Conservation (phyloP, 106 monocot species). For the Amphibolis antarctica region DNA sequence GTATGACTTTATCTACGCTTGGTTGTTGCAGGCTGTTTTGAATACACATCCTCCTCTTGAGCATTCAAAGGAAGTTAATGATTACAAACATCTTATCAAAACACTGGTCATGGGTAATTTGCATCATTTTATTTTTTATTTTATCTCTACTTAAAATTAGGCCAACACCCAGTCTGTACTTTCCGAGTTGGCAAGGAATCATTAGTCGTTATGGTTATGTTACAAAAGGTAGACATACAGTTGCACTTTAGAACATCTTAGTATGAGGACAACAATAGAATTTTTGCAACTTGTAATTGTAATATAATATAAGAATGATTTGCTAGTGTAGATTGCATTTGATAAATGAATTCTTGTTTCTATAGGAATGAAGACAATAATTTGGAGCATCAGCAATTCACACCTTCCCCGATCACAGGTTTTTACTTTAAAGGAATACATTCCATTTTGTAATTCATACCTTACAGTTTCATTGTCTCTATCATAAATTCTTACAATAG, state of each 20-base stretch:
- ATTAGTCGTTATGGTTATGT: no score
- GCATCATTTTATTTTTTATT: not conserved
- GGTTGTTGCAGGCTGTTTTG: constrained; percentile 62
- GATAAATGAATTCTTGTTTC: not conserved
- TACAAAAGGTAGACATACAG: no score
- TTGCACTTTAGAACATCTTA: no score
- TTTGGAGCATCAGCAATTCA: constrained; percentile 94
- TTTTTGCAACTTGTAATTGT: no score
- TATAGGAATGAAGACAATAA: constrained; percentile 97
- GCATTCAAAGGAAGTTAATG: constrained; percentile 81
- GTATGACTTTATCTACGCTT: not conserved
- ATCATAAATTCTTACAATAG: not conserved
- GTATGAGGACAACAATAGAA: no score
- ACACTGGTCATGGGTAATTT: constrained; percentile 86
- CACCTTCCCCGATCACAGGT: constrained; percentile 76
- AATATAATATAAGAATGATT: no score
- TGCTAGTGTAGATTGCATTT: no score
- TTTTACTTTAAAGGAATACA: no score
- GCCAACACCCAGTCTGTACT: no score
- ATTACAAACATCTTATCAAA: constrained; percentile 85
- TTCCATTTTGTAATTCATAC: not conserved
- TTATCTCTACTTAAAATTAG: no score
- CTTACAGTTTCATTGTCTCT: not conserved
- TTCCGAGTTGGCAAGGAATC: no score
- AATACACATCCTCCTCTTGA: constrained; percentile 80